Conservation (phyloP, 2,329 filamentous ascomycete genomes). For the Exophiala spinifera region DNA sequence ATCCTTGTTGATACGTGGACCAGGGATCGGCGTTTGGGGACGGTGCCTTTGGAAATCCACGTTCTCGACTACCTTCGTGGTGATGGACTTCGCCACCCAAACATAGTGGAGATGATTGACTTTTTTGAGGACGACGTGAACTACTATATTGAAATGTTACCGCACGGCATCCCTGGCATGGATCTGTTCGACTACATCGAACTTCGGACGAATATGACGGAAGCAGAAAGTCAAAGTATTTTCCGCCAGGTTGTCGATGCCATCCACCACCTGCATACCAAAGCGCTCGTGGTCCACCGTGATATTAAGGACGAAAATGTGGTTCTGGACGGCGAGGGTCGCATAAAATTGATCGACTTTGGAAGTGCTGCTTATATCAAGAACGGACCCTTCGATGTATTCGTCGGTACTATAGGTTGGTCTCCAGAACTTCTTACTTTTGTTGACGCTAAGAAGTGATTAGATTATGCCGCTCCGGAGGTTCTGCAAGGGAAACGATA, state of each 20-base stretch:
- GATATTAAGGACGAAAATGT: conserved; percentile 99
- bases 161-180: conserved; percentile 94
- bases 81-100: conserved; percentile 62
- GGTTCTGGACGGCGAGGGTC: conserved; percentile 88
- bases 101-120: conserved; percentile 67
- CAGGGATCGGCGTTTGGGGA: conserved; percentile 84
- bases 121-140: conserved; percentile 68
- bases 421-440: conserved; percentile 6
- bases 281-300: conserved; percentile 87
- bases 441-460: conserved; percentile 2
- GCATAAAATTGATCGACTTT: conserved; percentile 97
- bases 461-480: conserved; percentile 98
- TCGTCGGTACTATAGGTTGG: conserved; percentile 96
- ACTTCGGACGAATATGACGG: conserved; percentile 92
- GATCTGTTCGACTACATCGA: conserved; percentile 99
- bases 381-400: conserved; percentile 96
- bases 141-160: conserved; percentile 98
- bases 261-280: conserved; percentile 85
- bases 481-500: conserved; percentile 90
- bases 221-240: conserved; percentile 88
- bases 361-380: conserved; percentile 98
- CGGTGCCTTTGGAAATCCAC: conserved; percentile 94
- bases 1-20: conserved; percentile 99
- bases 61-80: conserved; percentile 88
- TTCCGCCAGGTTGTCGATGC: conserved; percentile 90